Conservation (phyloP, 257 asterid genomes). For the Handroanthus guayacan region DNA sequence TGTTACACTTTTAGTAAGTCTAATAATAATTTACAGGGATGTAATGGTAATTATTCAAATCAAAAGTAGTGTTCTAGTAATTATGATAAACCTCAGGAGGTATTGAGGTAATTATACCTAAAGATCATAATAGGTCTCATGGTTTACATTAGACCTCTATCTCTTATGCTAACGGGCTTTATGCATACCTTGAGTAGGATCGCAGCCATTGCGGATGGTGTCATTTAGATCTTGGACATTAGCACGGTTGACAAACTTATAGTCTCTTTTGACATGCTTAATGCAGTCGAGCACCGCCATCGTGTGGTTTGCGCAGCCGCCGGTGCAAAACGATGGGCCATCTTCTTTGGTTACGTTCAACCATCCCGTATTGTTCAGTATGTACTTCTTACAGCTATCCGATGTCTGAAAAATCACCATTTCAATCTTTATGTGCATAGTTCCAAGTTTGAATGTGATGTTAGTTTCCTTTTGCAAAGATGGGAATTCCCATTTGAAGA, state of each 20-base stretch:
- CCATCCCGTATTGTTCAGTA: conserved; percentile 50
- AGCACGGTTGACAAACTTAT: conserved; percentile 55
- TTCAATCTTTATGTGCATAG: neutral
- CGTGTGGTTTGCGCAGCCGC: conserved; percentile 56
- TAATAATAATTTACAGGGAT: too few relatives aligned
- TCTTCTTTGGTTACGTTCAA: conserved; percentile 50
- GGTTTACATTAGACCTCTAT: neutral
- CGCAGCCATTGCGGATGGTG: conserved; percentile 50
- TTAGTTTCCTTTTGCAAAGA: neutral
- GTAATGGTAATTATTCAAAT: too few relatives aligned
- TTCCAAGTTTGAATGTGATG: neutral
- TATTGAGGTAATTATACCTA: too few relatives aligned
- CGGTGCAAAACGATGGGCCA: conserved; percentile 46
- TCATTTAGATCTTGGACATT: conserved; percentile 44
- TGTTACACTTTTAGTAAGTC: too few relatives aligned
- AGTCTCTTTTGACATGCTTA: conserved; percentile 48
- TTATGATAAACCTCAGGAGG: too few relatives aligned
- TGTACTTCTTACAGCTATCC: conserved; percentile 38
- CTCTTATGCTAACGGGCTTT: neutral
- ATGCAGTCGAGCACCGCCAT: conserved; percentile 55
- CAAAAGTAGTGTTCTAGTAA: too few relatives aligned
- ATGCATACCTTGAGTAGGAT: conserved; percentile 34
- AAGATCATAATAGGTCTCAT: too few relatives aligned
- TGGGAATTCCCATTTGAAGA: too few relatives aligned
- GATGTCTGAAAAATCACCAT: conserved; percentile 23